A percentile compares a stretch with the other conserved stretches of the same genome.
These are phyloP conservation scores for Bjerkandera adusta DNA, from an alignment of 1,284 basidiomycete species.

Conservation along the genomic window DNA sequence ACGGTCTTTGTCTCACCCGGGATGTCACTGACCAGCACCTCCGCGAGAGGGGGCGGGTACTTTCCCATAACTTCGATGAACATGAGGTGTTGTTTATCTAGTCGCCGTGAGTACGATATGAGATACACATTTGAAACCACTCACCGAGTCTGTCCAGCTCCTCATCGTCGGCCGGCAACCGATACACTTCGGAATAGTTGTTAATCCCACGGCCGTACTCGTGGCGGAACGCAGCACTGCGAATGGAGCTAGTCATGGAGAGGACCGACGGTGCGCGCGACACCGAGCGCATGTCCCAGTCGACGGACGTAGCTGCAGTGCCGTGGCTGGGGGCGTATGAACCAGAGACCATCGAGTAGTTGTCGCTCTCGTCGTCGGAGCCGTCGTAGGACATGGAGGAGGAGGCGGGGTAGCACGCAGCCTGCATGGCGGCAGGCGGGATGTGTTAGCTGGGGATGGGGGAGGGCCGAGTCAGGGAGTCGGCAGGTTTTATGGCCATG, in stretches of 20 bases:
- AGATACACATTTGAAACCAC: constrained; percentile 21
- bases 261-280: constrained; percentile 68
- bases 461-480: not conserved
- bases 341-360: constrained; percentile 35
- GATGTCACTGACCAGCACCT: constrained; percentile 57
- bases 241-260: constrained; percentile 63
- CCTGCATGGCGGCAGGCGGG: constrained; percentile 1
- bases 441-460: not conserved
- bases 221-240: constrained; percentile 53
- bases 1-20: constrained; percentile 57
- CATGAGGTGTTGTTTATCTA: constrained; percentile 68
- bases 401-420: not conserved
- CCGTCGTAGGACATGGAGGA: constrained; percentile 7
- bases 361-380: constrained; percentile 28
- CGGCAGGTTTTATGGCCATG: constrained; percentile 9
- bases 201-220: constrained; percentile 71
- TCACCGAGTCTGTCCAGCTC: constrained; percentile 67
- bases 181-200: constrained; percentile 76
- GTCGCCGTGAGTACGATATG: constrained; percentile 1
- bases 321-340: constrained; percentile 34
- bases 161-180: constrained; percentile 72
- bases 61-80: constrained; percentile 63
- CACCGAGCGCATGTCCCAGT: constrained; percentile 49
- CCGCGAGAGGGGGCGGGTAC: constrained; percentile 54
- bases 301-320: constrained; percentile 40